Evolutionary conservation across 768 basidiomycete genomes (phyloP).

Genomic region (Dentipellis sp.): DNA sequence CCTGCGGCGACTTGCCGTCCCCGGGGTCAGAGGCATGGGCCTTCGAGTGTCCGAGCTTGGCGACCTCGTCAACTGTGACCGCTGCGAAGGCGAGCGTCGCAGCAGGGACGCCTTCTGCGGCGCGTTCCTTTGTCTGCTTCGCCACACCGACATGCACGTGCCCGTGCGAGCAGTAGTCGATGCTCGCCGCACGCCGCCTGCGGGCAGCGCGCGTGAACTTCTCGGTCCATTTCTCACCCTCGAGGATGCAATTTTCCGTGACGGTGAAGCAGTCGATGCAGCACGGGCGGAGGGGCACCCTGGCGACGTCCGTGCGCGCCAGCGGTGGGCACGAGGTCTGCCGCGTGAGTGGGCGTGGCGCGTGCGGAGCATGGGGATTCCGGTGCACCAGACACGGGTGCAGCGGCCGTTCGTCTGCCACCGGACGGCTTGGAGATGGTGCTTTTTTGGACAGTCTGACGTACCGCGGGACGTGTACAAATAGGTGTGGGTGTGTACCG

Average conservation of each 20-base stretch:
- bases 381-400: slow-evolving; percentile 50
- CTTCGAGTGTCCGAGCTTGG: not conserved
- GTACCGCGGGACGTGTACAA: not conserved
- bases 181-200: slow-evolving; percentile 36
- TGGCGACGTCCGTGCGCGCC: slow-evolving; percentile 27
- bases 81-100: not conserved
- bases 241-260: slow-evolving; percentile 45
- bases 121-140: not conserved
- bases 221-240: slow-evolving; percentile 54
- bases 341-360: not conserved
- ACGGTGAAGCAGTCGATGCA: slow-evolving; percentile 52
- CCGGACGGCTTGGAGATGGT: slow-evolving; percentile 31
- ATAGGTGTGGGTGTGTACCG: not conserved
- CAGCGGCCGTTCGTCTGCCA: slow-evolving; percentile 28
- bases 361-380: slow-evolving; percentile 18
- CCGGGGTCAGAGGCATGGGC: not conserved
- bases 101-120: not conserved
- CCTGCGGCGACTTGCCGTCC: not conserved
- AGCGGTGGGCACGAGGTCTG: slow-evolving; percentile 13
- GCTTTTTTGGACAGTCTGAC: slow-evolving; percentile 34
- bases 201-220: slow-evolving; percentile 55
- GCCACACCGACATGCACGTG: not conserved
- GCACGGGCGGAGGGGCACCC: slow-evolving; percentile 64
- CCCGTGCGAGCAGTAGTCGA: slow-evolving; percentile 12
- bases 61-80: slow-evolving; percentile 7